Conservation (phyloP, 805 yeast species). For the Starmerella geochares region DNA sequence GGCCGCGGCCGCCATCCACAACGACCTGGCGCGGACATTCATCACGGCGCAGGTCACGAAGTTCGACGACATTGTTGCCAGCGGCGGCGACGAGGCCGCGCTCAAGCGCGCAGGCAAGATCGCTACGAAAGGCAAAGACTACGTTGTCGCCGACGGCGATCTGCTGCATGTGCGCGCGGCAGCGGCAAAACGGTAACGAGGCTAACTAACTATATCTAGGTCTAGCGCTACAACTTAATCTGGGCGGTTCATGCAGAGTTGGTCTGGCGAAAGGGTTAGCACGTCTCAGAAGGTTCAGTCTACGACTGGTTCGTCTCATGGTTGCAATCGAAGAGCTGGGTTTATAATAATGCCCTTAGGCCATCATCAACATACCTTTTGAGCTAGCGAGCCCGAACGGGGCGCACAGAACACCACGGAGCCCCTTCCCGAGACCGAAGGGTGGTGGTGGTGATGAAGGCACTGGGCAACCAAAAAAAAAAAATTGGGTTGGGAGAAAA, state of each 20-base stretch:
- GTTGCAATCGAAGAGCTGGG: slow-evolving; percentile 33
- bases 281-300: slow-evolving; percentile 24
- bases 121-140: slow-evolving; percentile 63
- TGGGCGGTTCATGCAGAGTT: not conserved
- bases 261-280: slow-evolving; percentile 19
- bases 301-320: slow-evolving; percentile 26
- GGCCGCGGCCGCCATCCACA: slow-evolving; percentile 85
- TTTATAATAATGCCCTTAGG: slow-evolving; percentile 24
- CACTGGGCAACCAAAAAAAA: not conserved
- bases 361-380: slow-evolving; percentile 27
- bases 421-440: too few species aligned
- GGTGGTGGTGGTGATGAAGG: not conserved
- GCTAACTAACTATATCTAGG: too few species aligned
- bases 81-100: slow-evolving; percentile 43
- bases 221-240: not conserved
- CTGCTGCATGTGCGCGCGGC: slow-evolving; percentile 54
- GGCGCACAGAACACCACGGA: too few species aligned
- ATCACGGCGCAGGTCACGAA: slow-evolving; percentile 67
- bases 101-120: slow-evolving; percentile 52
- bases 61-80: slow-evolving; percentile 45
- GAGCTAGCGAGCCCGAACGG: too few species aligned
- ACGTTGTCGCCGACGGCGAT: slow-evolving; percentile 77
- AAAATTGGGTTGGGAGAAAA: not conserved
- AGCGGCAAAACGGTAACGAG: slow-evolving; percentile 17
- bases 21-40: slow-evolving; percentile 72